Percentiles rank a stretch among this genome's conserved stretches.
phyloP scores from a whole-genome alignment of 805 yeast species.

The Tetrapisispora phaffii region DNA sequence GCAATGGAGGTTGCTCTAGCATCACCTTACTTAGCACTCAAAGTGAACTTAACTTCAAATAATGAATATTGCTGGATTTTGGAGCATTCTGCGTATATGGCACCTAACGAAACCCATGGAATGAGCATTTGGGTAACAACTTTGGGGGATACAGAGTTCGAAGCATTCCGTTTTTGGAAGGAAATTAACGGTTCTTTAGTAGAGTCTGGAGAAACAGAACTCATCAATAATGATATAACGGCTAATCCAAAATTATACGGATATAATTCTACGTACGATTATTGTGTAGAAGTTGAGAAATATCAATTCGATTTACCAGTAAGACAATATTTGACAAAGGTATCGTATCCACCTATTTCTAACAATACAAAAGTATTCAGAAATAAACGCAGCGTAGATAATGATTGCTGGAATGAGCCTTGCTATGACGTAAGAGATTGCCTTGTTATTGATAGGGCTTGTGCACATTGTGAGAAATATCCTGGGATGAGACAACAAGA shows the following conservation, averaged over 20 bases:
- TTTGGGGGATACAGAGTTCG: neutral
- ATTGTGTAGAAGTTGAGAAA: neutral
- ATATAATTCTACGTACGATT: neutral
- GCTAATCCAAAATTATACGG: neutral
- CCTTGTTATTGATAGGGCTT: neutral
- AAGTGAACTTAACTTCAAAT: neutral
- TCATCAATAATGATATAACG: neutral
- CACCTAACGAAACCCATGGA: neutral
- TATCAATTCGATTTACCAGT: neutral
- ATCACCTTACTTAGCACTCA: neutral
- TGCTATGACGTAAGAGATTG: neutral
- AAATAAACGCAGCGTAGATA: neutral
- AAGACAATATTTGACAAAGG: conserved; percentile 1
- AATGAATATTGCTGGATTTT: neutral
- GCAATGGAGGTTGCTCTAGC: neutral
- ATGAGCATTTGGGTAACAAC: conserved; percentile 1
- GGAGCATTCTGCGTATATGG: neutral
- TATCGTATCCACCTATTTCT: neutral
- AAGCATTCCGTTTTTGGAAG: neutral
- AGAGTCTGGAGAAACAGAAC: neutral
- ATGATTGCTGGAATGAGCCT: neutral
- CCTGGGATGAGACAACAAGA: neutral
- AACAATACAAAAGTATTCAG: neutral
- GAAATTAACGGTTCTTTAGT: neutral
- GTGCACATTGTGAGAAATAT: neutral